Base-by-base conservation (phyloP, 768 basidiomycete genomes). In the Trametes elegans region DNA sequence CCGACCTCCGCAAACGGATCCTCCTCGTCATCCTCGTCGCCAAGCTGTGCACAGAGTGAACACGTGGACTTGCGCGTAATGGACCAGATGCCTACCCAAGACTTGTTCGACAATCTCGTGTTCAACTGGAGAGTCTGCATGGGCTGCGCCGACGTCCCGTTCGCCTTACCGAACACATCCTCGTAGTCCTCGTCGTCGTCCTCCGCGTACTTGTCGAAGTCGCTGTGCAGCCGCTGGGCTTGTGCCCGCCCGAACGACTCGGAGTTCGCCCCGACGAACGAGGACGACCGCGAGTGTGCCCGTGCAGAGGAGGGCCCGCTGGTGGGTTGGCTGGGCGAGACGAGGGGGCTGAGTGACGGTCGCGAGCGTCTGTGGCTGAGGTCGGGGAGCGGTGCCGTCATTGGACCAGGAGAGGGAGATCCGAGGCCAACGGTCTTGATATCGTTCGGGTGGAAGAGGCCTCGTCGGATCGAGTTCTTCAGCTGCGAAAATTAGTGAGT, bases 1-100 rank as follows among this genome's bases (percentile, higher is more conserved):
- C 63, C 52, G 61, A 91, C 92, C 76, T 94, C 92, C 2, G 96
- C 94, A 63, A 99, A 99, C 1, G 97, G 96, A 75, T 99, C 94
- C 49, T 93, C 91, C 48, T 96, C 94, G 53, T 96, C 93, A 29
- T 89, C 82, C 27, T 89, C 90, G 39, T 92, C 92, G 8, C 87
- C 87, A 49, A 88, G 72, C 85, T 89, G 58, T n/a, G 45, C 38
- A 40, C 23, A 49, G 19, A 48, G 43, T 53, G 29, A 50, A 28
- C 48, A 32, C 41, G 18, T 39, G 41, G 7, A 8, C 23, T 26
- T 6, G 3, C 14, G 23, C 24, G 16, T 14, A 5, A 5, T 10
- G 4, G 23, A 18, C 14, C 11, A 47, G n/a, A 45, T 34, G 11
- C 76, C 32, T 66, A 90, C 90, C 92, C 93, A 97, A 10, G 94